Base-by-base conservation (phyloP, 176 grass and related monocot species). In the Pontederia crassipes region DNA sequence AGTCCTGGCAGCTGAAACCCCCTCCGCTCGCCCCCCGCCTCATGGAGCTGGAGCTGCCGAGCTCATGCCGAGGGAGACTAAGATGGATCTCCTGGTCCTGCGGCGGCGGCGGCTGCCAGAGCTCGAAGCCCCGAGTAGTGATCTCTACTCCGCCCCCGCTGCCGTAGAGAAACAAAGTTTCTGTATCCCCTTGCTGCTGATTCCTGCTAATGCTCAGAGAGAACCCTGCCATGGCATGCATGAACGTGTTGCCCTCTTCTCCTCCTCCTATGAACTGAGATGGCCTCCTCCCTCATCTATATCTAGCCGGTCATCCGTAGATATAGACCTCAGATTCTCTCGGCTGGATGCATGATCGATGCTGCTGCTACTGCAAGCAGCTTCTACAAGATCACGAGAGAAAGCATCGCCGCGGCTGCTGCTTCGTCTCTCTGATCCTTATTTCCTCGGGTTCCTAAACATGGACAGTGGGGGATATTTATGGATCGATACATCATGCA, bases 1-100 rank as follows among this genome's bases (percentile, higher is more conserved):
- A 84, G 51, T 84, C 81, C 66, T 79, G 81, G 54, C 81, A 84
- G 64, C 65, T 84, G 17, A 58, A 56, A 8, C 75, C 69, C 1
- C 74, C 75, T 11, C 52, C 1, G 11, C 46, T 7, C 17, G 46
- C 11, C 17, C 16, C 6, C 17, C 46, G 4, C 62, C 6, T 47
- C 12, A 11, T 18, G 15, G 3, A 45, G 10, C 8, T 46, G 7
- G 26, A 28, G n/a, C 40, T 45, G 7, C 17, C 46, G 46, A 40
- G 4, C 46, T 8, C 5, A 24, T 8, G n/a, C 32, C 3, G 32
- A 40, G 32, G 32, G 62, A 8, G 62, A 45, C 9, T 16, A 12
- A 50, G 62, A n/a, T 50, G 47, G 9, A 27, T 17, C 62, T 28
- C 29, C 46, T 13, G 48, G 18, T 27, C 47, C 17, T 49, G 62